These are phyloP conservation scores for Fomitopsis pinicola DNA, from an alignment of 1,284 basidiomycete species.

Conservation along the genomic window DNA sequence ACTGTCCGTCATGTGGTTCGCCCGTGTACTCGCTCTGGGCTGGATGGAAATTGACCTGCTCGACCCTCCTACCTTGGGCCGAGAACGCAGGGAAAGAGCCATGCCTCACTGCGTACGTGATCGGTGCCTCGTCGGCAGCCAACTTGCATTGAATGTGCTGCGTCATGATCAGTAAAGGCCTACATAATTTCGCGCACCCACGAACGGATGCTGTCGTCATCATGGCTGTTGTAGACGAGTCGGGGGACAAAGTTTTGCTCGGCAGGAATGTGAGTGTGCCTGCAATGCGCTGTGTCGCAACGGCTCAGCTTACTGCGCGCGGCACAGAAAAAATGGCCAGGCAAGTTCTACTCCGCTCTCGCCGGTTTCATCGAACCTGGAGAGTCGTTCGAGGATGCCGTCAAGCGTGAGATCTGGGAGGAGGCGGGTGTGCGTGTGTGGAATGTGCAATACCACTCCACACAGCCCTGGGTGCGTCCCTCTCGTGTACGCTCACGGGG, in stretches of 20 bases:
- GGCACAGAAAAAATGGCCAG: slow-evolving; percentile 60
- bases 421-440: slow-evolving; percentile 89
- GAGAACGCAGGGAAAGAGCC: slow-evolving; percentile 56
- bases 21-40: slow-evolving; percentile 87
- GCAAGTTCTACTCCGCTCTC: slow-evolving; percentile 79
- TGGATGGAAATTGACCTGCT: slow-evolving; percentile 91
- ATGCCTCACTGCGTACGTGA: slow-evolving; percentile 62
- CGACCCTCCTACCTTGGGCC: slow-evolving; percentile 67
- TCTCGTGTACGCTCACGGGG: background rate
- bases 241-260: slow-evolving; percentile 78
- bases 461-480: slow-evolving; percentile 71
- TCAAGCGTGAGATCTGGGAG: slow-evolving; percentile 91
- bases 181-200: slow-evolving; percentile 89
- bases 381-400: slow-evolving; percentile 94
- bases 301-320: background rate
- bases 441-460: slow-evolving; percentile 84
- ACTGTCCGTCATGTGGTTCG: slow-evolving; percentile 86
- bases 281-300: background rate
- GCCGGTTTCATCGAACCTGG: slow-evolving; percentile 92
- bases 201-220: slow-evolving; percentile 91
- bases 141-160: slow-evolving; percentile 6
- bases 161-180: slow-evolving; percentile 54
- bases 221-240: slow-evolving; percentile 81
- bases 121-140: background rate
- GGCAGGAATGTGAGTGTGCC: slow-evolving; percentile 70